Evolutionary conservation across 129 eudicot genomes (phyloP).

Genomic region (Flaveria ramosissima): DNA sequence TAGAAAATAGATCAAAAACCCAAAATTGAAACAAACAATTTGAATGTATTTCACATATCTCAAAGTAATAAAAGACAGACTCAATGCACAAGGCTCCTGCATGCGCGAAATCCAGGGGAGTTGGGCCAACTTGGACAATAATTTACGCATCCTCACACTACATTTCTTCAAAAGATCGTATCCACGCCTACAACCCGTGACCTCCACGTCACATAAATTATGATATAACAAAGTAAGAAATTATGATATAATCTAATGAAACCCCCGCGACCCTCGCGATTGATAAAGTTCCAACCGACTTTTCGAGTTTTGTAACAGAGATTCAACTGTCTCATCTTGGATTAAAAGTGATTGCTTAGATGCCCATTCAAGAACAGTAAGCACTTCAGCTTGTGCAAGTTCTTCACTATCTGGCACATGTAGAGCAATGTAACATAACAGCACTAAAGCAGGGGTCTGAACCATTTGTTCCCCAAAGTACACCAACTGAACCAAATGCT

Average conservation of each 20-base stretch:
- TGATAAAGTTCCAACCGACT: conserved; percentile 47
- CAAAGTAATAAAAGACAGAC: not conserved
- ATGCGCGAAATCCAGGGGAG: too few species aligned
- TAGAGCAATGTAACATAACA: conserved; percentile 42
- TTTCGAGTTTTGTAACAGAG: conserved; percentile 36
- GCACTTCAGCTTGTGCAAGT: conserved; percentile 45
- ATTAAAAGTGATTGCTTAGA: conserved; percentile 37
- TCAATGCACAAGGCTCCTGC: too few species aligned
- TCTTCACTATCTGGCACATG: conserved; percentile 46
- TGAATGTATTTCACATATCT: conserved; percentile 17
- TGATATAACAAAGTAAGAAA: too few species aligned
- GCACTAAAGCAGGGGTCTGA: conserved; percentile 35
- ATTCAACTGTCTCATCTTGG: conserved; percentile 38
- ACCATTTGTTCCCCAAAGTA: conserved; percentile 49
- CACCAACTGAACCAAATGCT: conserved; percentile 41
- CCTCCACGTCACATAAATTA: too few species aligned
- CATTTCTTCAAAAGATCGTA: too few species aligned
- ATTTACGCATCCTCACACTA: too few species aligned
- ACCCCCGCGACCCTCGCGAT: conserved; percentile 51
- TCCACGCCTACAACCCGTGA: too few species aligned
- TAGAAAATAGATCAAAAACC: conserved; percentile 18
- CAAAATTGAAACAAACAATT: conserved; percentile 12
- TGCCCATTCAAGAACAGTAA: conserved; percentile 50
- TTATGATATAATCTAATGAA: conserved; percentile 31
- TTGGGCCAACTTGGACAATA: too few species aligned